Conservation (phyloP, 805 yeast species). For the Lipomyces kockii region DNA sequence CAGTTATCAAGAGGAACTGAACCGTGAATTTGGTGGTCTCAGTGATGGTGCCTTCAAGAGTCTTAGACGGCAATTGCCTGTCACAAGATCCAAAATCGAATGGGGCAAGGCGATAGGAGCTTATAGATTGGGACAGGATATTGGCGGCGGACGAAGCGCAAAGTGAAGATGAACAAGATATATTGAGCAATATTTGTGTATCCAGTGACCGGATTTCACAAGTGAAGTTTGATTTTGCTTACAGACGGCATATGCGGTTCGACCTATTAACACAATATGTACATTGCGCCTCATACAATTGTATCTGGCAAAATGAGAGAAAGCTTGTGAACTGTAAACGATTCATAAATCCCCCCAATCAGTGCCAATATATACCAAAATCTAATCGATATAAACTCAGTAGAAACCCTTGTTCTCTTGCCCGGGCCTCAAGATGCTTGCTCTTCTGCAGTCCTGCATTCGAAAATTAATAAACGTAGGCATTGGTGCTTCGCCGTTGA, state of each 20-base stretch:
- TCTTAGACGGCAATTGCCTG: slow-evolving; percentile 88
- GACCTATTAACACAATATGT: neutral
- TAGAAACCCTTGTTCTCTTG: no score
- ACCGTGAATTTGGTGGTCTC: slow-evolving; percentile 66
- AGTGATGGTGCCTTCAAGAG: slow-evolving; percentile 83
- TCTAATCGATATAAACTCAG: no score
- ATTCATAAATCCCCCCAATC: neutral
- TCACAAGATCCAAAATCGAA: slow-evolving; percentile 85
- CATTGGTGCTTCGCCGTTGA: neutral
- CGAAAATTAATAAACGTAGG: neutral
- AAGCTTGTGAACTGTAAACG: neutral
- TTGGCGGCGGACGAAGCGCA: slow-evolving; percentile 42
- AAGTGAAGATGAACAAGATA: neutral
- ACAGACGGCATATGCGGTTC: neutral
- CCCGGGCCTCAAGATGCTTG: neutral
- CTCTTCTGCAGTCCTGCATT: neutral
- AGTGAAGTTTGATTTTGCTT: neutral
- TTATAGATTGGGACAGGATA: slow-evolving; percentile 84
- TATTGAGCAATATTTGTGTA: neutral
- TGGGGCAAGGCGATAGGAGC: slow-evolving; percentile 96
- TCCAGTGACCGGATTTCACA: neutral
- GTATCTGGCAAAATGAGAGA: neutral
- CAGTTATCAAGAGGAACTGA: slow-evolving; percentile 60
- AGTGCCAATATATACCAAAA: no score
- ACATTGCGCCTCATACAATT: neutral